phyloP scores from a whole-genome alignment of 2,329 filamentous ascomycete genomes.

The Clonostachys byssicola region DNA sequence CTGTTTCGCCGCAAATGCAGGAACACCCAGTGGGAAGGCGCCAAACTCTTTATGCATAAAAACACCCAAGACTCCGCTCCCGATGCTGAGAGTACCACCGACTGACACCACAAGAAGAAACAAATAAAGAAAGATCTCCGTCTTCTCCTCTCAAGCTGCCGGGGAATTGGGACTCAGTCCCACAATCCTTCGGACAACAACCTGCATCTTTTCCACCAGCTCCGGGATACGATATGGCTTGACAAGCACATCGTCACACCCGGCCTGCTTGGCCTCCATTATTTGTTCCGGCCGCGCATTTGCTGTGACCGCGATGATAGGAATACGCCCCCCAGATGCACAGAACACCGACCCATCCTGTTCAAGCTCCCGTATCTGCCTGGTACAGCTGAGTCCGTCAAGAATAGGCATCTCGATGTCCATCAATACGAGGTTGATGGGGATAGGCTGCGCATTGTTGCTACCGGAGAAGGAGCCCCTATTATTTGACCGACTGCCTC shows the following conservation, averaged over 20 bases:
- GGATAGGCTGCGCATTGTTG: slow-evolving; percentile 15
- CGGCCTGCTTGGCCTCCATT: slow-evolving; percentile 41
- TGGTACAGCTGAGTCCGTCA: slow-evolving; percentile 65
- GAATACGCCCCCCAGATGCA: slow-evolving; percentile 42
- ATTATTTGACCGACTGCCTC: background rate
- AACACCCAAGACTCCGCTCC: too few species aligned
- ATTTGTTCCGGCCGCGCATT: slow-evolving; percentile 63
- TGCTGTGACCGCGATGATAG: slow-evolving; percentile 64
- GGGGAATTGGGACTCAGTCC: slow-evolving; percentile 5
- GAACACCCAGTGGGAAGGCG: too few species aligned
- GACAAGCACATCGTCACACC: slow-evolving; percentile 63
- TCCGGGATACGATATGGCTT: slow-evolving; percentile 67
- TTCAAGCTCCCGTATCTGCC: slow-evolving; percentile 60
- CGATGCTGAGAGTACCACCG: too few species aligned
- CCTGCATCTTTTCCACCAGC: slow-evolving; percentile 54
- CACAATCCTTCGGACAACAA: slow-evolving; percentile 31
- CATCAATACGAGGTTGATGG: slow-evolving; percentile 64
- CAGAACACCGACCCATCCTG: slow-evolving; percentile 41
- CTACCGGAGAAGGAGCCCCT: background rate
- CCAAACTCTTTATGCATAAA: too few species aligned
- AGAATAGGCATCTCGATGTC: slow-evolving; percentile 75
- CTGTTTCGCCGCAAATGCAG: too few species aligned
- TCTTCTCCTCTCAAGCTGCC: background rate
- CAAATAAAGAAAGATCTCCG: too few species aligned
- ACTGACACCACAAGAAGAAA: too few species aligned